phyloP scores from a whole-genome alignment of 2,329 filamentous ascomycete species.

The Paraphaeosphaeria sporulosa region DNA sequence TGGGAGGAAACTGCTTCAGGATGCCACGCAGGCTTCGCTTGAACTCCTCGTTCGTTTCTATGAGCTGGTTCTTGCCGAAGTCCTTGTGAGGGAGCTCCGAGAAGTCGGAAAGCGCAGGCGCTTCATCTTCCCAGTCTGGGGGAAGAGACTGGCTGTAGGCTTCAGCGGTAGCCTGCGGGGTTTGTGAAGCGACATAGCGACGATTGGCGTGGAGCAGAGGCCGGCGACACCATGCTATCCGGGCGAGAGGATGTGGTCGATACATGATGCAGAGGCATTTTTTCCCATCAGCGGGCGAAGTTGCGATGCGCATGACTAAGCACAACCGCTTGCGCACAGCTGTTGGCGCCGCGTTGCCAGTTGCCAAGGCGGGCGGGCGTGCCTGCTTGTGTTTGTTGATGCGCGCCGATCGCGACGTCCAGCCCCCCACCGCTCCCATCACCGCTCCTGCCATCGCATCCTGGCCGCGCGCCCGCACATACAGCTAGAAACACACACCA shows the following conservation, averaged over 20 bases:
- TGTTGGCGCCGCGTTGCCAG: not conserved
- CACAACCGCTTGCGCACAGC: not conserved
- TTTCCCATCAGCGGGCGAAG: constrained; percentile 30
- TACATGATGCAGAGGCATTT: constrained; percentile 38
- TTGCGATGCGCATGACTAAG: constrained; percentile 13
- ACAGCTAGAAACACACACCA: not conserved
- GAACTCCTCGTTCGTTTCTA: constrained; percentile 90
- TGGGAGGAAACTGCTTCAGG: constrained; percentile 92
- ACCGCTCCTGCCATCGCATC: not conserved
- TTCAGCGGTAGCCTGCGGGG: constrained; percentile 27
- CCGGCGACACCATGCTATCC: constrained; percentile 37
- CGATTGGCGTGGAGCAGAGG: constrained; percentile 32
- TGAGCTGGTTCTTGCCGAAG: constrained; percentile 96
- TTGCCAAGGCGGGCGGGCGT: not conserved
- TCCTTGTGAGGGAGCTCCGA: constrained; percentile 77
- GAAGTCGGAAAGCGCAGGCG: constrained; percentile 76
- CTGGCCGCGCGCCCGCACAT: not conserved
- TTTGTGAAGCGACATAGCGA: constrained; percentile 37
- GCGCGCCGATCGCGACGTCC: constrained; percentile 10
- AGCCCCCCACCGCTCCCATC: constrained; percentile 3
- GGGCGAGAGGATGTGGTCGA: constrained; percentile 38
- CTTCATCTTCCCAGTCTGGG: constrained; percentile 76
- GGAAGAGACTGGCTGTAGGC: constrained; percentile 48
- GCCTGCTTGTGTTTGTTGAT: constrained; percentile 18
- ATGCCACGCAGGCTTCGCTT: constrained; percentile 89